A percentile compares a stretch with the other conserved stretches of the same genome.
Evolutionary conservation across 768 basidiomycete genomes (phyloP).

Genomic region (Trametes cingulata): DNA sequence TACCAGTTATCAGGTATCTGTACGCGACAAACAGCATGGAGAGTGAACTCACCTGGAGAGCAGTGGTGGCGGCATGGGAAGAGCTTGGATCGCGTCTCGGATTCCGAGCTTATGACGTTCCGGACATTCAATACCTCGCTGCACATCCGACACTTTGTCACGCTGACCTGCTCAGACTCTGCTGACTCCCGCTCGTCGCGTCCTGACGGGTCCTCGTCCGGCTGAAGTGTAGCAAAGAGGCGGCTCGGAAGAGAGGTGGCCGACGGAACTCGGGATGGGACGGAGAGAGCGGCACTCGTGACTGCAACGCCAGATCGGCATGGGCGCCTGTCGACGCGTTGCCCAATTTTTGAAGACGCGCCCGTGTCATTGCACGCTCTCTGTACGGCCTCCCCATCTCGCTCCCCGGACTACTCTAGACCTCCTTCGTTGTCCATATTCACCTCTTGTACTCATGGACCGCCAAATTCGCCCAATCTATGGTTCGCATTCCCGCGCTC

Average conservation of each 20-base stretch:
- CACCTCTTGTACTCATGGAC: conserved; percentile 47
- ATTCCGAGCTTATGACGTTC: not conserved
- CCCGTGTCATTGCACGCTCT: conserved; percentile 19
- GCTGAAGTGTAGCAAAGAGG: not conserved
- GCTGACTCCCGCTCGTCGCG: not conserved
- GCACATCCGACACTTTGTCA: not conserved
- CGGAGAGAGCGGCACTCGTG: conserved; percentile 14
- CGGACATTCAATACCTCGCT: not conserved
- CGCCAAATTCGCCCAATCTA: conserved; percentile 87
- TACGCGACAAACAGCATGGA: not conserved
- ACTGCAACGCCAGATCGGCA: conserved; percentile 9
- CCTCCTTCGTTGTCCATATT: not conserved
- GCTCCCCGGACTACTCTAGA: not conserved
- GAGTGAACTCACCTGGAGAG: conserved; percentile 48
- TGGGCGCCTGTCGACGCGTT: conserved; percentile 21
- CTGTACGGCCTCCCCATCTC: not conserved
- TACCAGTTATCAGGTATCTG: not conserved
- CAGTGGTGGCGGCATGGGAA: conserved; percentile 49
- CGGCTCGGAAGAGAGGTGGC: conserved; percentile 14
- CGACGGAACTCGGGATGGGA: conserved; percentile 15
- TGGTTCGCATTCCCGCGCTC: conserved; percentile 45
- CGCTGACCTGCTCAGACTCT: not conserved
- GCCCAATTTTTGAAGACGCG: conserved; percentile 24
- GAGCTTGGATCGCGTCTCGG: not conserved
- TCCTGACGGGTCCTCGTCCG: not conserved